A percentile compares a stretch with the other conserved stretches of the same genome.
phyloP scores from a whole-genome alignment of 192 early-diverging fungal genomes.

The Backusella tuberculispora region DNA sequence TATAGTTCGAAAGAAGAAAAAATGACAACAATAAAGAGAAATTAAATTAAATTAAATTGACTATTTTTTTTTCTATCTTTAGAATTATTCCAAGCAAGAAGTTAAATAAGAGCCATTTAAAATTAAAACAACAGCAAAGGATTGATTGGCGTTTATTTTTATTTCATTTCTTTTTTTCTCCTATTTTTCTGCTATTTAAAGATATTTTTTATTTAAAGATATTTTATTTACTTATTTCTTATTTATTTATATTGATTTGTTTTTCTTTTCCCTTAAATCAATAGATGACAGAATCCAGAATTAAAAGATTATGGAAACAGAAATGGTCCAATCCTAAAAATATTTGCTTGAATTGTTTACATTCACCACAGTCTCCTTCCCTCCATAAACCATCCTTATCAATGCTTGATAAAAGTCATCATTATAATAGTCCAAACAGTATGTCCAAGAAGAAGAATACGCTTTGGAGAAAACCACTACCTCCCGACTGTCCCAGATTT shows the following conservation, averaged over 20 bases:
- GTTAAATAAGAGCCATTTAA: not conserved
- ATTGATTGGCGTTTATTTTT: conserved; percentile 13
- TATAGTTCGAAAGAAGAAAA: too few species aligned
- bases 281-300: not conserved
- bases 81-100: not conserved
- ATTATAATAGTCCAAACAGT: too few species aligned
- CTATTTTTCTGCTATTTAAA: not conserved
- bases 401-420: not conserved
- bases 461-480: not conserved
- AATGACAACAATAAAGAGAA: not conserved
- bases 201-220: not conserved
- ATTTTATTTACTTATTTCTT: not conserved
- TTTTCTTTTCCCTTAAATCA: not conserved
- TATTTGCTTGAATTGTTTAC: not conserved
- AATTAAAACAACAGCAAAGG: conserved; percentile 3
- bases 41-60: not conserved
- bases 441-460: not conserved
- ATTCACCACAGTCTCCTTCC: not conserved
- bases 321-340: not conserved
- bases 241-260: not conserved
- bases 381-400: not conserved
- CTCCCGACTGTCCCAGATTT: not conserved
- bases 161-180: not conserved
- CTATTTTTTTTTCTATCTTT: not conserved
- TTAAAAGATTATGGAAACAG: not conserved